These are phyloP conservation scores for Penicillium manginii DNA, from an alignment of 495 filamentous ascomycete genomes.

Conservation along the genomic window DNA sequence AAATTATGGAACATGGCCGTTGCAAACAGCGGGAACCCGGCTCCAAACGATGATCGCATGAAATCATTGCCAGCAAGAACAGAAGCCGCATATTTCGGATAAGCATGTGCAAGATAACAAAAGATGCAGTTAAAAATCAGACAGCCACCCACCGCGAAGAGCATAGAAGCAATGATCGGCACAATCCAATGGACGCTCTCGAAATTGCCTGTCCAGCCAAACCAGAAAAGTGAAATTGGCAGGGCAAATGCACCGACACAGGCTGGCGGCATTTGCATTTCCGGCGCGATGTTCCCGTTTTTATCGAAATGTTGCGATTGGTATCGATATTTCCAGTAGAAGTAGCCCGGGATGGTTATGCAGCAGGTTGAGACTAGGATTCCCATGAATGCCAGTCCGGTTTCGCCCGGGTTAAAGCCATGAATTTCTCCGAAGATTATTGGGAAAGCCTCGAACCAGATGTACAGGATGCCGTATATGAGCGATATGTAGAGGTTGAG, in stretches of 20 bases:
- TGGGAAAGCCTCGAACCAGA: conserved; percentile 63
- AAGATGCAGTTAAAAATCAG: conserved; percentile 58
- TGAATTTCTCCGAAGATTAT: conserved; percentile 55
- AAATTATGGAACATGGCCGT: conserved; percentile 57
- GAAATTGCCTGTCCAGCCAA: conserved; percentile 59
- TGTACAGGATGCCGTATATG: conserved; percentile 57
- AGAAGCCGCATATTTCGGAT: conserved; percentile 49
- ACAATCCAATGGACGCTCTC: conserved; percentile 61
- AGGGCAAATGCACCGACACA: conserved; percentile 51
- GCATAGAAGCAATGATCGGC: conserved; percentile 57
- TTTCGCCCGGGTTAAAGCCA: conserved; percentile 48
- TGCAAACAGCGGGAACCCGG: conserved; percentile 54
- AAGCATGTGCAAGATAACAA: conserved; percentile 51
- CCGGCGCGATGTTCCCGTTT: conserved; percentile 36
- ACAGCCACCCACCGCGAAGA: conserved; percentile 58
- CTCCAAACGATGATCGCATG: conserved; percentile 50
- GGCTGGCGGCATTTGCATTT: conserved; percentile 55
- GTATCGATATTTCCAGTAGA: conserved; percentile 45
- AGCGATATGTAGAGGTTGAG: conserved; percentile 58
- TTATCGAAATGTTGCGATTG: conserved; percentile 45
- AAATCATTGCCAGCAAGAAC: conserved; percentile 58
- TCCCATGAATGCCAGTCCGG: conserved; percentile 55
- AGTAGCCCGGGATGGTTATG: conserved; percentile 47
- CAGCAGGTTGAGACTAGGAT: conserved; percentile 46
- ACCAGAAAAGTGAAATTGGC: conserved; percentile 61